Evolutionary conservation across 2,329 filamentous ascomycete genomes (phyloP), one percentile per base, ranked within the genome.

Genomic region (Neophaeococcomyces mojaviensis): DNA sequence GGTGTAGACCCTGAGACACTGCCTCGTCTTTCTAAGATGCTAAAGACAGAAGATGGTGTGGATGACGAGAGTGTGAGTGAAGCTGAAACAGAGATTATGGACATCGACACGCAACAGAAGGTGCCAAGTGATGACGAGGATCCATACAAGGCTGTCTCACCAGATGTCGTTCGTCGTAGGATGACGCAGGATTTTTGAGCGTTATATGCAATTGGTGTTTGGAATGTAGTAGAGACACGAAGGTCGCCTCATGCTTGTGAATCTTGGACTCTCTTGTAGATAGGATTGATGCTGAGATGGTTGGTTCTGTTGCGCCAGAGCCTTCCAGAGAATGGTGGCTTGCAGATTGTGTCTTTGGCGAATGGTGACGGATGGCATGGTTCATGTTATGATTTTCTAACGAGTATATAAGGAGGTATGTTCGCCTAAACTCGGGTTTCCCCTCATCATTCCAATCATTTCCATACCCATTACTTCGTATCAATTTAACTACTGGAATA

Each of bases 1-100:
- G 32, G 15, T 32, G 28, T 13, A 24, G 36, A 33, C 3, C 8
- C 22, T 20, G 43, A 34, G 13, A 26, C 34, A 5, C 26, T n/a
- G 13, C 24, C 36, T 30, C 43, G 15, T 19, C 31, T 7, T 6
- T 7, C 13, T n/a, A 46, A 46, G 26, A 4, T n/a, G 13, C 35
- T n/a, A 19, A 15, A 32, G 13, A 37, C 31, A 15, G 35, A 20
- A 18, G 43, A 46, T 13, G 35, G 18, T 12, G 13, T 12, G 32
- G 20, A 16, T 13, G 26, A 20, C 2, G 36, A 28, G 12, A 32
- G 43, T 22, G 35, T 15, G 13, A 46, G 43, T 19, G 54, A 56
- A 35, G 53, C 53, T 12, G 53, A 55, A 36, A 55, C 53, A 19
- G 53, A 55, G 44, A 52, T 55, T 31, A 51, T 55, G 44, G 53